Conservation (phyloP, 2,329 filamentous ascomycete genomes). For the Colletotrichum cereale region DNA sequence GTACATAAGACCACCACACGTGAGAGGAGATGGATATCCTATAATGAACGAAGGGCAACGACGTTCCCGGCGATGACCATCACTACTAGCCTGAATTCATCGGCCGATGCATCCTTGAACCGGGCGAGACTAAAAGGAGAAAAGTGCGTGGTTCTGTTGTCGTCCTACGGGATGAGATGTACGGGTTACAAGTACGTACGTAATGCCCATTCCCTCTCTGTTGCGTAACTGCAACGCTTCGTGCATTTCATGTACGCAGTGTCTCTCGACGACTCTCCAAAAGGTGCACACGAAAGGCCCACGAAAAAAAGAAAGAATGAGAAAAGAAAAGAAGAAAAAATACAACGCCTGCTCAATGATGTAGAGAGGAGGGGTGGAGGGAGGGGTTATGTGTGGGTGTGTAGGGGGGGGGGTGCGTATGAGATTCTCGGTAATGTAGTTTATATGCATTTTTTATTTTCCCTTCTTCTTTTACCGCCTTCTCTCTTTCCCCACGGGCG, state of each 20-base stretch:
- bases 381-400: too few relatives aligned
- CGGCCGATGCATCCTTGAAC: not conserved
- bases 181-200: not conserved
- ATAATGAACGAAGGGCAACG: not conserved
- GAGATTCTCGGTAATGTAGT: conserved; percentile 11
- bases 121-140: not conserved
- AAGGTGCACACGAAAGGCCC: not conserved
- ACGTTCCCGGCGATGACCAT: not conserved
- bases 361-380: not conserved
- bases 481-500: too few relatives aligned
- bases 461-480: not conserved
- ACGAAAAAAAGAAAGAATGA: too few relatives aligned
- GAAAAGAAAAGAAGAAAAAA: not conserved
- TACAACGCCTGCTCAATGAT: conserved; percentile 34
- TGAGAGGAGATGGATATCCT: not conserved
- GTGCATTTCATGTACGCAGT: not conserved
- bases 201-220: not conserved
- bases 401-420: not conserved
- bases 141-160: not conserved
- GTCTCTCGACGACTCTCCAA: not conserved
- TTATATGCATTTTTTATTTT: not conserved
- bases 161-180: not conserved
- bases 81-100: not conserved
- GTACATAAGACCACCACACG: not conserved
- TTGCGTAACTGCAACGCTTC: not conserved